Base-by-base conservation (phyloP, 2,329 filamentous ascomycete genomes). In the Fusarium mundagurra region DNA sequence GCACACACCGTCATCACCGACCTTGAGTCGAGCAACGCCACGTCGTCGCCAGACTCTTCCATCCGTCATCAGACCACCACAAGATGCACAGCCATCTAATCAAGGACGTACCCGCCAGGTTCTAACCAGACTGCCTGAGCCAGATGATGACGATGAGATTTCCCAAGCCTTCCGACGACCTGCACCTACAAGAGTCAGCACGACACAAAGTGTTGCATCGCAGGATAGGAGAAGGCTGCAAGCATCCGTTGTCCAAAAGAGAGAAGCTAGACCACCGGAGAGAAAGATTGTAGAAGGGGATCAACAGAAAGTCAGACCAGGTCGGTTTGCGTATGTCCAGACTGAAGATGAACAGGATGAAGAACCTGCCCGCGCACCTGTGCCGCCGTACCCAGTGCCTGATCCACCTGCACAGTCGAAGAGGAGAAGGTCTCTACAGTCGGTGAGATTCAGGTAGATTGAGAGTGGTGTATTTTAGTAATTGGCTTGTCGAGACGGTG, bases 311-410 rank as follows among this genome's bases (percentile, higher is more conserved):
- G 51, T 69, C 11, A 50, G 43, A 16, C 39, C 64, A 2, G 44
- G 55, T 0, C 67, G 39, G 14, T 39, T 20, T 8, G 57, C 57
- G 1, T 55, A 47, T 31, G 57, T 69, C 22, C 55, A 68, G 7
- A 53, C 58, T 1, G 57, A 68, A 4, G 65, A 68, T 8, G 45
- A 61, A 14, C 45, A 62, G 6, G 66, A 55, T 20, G 48, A 63
- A 24, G 64, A 50, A 38, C 55, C 64, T 3, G 38, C 38, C 9
- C 43, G 48, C 0, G 27, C 31, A 11, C 38, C 41, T 17, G n/a
- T 44, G 6, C 36, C 48, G 1, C 64, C 18, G 6, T 64, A 34
- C 2, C 27, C 34, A 0, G 66, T 44, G 7, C 66, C 66, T 22
- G 66, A 69, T n/a, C 48, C 66, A 0, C 67, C 65, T 4, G 33